Base-by-base conservation (phyloP, 2,329 filamentous ascomycete species). In the Zymoseptoria crescenta region DNA sequence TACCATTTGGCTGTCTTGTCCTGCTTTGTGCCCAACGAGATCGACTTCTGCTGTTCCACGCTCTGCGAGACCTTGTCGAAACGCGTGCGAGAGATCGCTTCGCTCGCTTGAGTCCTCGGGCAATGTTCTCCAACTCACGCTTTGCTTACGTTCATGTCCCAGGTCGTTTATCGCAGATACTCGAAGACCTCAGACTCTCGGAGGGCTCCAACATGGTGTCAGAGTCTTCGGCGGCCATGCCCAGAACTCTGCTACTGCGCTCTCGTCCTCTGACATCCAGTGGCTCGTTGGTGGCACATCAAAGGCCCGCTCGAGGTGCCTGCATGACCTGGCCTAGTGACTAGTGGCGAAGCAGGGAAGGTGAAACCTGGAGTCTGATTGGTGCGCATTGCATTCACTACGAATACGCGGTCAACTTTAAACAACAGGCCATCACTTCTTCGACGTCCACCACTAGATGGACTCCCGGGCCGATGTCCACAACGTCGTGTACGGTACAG, bases 401-500 rank as follows among this genome's bases (percentile, higher is more conserved):
- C 35, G 13, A 45, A 45, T 16, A 45, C 16, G 35, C 35, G n/a
- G 35, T 45, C 35, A 16, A 45, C 35, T 45, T 16, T 13, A 45
- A 45, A n/a, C 35, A 45, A 16, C 35, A 45, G 35, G n/a, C 35
- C 13, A n/a, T n/a, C 13, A n/a, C n/a, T n/a, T 45, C 13, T 45
- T 45, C 10, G 16, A 45, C 35, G 5, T 45, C 35, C 35, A 16
- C 35, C 13, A 45, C 35, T 45, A 45, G 35, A 59, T 59, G 53
- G 16, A 56, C 30, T 49, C 52, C 27, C 45, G 48, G 20, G 60
- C 74, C 1, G 69, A 67, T 7, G 61, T 76, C 4, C 68, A 72
- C 51, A 67, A 65, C 1, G 70, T 80, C 54, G 63, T 66, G n/a
- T 74, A 77, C 4, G 78, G 78, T 9, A 79, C 76, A 1, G 79